A percentile compares a stretch with the other conserved stretches of the same genome.
These are phyloP conservation scores for Pseudogymnoascus sp. DNA, from an alignment of 2,329 filamentous ascomycete species.

Conservation along the genomic window DNA sequence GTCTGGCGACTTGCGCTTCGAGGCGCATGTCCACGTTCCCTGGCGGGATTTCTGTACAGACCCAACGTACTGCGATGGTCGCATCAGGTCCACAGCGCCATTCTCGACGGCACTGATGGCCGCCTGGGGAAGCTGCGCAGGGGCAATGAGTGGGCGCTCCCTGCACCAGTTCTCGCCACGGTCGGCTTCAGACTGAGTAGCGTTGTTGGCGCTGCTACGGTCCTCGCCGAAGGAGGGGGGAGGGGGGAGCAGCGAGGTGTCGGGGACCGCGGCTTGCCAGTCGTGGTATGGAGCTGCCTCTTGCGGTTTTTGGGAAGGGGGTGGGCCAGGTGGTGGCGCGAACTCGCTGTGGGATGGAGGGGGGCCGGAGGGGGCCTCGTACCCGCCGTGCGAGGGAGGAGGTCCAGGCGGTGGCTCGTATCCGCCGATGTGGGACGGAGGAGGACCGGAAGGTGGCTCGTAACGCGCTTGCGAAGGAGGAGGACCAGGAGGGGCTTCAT, in stretches of 20 bases:
- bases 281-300: slow-evolving; percentile 43
- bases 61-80: slow-evolving; percentile 41
- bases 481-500: not conserved
- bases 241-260: slow-evolving; percentile 63
- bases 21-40: slow-evolving; percentile 44
- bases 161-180: slow-evolving; percentile 59
- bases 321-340: slow-evolving; percentile 32
- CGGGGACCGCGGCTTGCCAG: slow-evolving; percentile 63
- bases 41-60: slow-evolving; percentile 36
- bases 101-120: slow-evolving; percentile 39
- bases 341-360: slow-evolving; percentile 23
- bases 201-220: slow-evolving; percentile 60
- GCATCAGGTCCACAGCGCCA: slow-evolving; percentile 46
- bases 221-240: slow-evolving; percentile 61
- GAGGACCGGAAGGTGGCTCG: not conserved
- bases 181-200: slow-evolving; percentile 53
- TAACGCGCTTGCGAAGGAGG: slow-evolving; percentile 1
- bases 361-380: slow-evolving; percentile 21
- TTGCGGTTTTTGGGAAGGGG: slow-evolving; percentile 15
- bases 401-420: slow-evolving; percentile 2
- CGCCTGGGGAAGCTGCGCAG: slow-evolving; percentile 40
- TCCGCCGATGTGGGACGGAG: slow-evolving; percentile 3
- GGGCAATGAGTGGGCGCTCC: slow-evolving; percentile 47
- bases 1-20: slow-evolving; percentile 42
- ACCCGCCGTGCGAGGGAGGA: slow-evolving; percentile 16